Conservation (phyloP, 2,329 filamentous ascomycete species). For the Cladophialophora yegresii region DNA sequence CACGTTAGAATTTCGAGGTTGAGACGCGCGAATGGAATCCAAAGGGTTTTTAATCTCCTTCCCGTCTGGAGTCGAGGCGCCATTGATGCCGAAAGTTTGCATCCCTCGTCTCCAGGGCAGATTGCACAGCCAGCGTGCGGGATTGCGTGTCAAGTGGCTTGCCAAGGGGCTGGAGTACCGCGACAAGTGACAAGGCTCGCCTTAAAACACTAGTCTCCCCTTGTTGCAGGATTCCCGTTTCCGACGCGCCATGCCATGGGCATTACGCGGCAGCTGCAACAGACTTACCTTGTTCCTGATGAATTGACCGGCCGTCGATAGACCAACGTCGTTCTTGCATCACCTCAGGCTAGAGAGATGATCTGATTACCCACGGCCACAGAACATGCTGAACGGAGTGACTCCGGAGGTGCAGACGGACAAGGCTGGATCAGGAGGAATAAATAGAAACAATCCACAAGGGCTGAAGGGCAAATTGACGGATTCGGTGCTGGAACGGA, state of each 20-base stretch:
- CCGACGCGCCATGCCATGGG: slow-evolving; percentile 12
- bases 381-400: slow-evolving; percentile 9
- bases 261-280: slow-evolving; percentile 13
- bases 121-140: slow-evolving; percentile 17
- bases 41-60: slow-evolving; percentile 3
- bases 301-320: slow-evolving; percentile 1
- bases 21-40: slow-evolving; percentile 1
- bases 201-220: slow-evolving; percentile 12
- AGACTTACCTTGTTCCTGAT: slow-evolving; percentile 1
- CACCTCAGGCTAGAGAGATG: slow-evolving; percentile 1
- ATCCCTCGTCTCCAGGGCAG: slow-evolving; percentile 19
- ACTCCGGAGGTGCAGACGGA: slow-evolving; percentile 12
- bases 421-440: slow-evolving; percentile 16
- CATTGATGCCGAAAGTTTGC: background rate
- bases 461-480: background rate
- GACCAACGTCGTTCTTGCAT: background rate
- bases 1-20: background rate
- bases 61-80: background rate
- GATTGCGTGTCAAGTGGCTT: slow-evolving; percentile 27
- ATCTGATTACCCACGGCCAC: background rate
- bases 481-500: background rate
- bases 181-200: background rate
- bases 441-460: slow-evolving; percentile 15
- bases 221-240: slow-evolving; percentile 6
- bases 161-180: slow-evolving; percentile 21